Evolutionary conservation across 1,139 yeast species (phyloP).

Genomic region (Meyerozyma athensensis): DNA sequence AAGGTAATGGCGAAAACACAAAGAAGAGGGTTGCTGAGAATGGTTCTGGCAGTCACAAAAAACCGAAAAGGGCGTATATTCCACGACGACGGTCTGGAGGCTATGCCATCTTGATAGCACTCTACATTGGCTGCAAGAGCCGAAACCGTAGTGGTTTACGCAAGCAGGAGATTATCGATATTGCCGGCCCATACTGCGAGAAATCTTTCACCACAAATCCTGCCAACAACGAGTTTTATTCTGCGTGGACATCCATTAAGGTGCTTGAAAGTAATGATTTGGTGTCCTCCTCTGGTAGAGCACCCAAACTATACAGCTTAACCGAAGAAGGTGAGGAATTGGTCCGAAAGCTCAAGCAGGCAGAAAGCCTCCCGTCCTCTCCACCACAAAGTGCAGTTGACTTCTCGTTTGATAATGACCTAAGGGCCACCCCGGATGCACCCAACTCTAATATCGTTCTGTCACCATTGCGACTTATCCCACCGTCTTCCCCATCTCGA

Average conservation of each 20-base stretch:
- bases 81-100: conserved; percentile 84
- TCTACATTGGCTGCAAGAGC: conserved; percentile 49
- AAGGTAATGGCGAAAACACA: conserved; percentile 5
- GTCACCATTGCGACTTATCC: conserved; percentile 25
- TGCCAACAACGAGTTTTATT: conserved; percentile 55
- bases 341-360: conserved; percentile 52
- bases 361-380: conserved; percentile 35
- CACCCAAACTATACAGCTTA: conserved; percentile 55
- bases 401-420: conserved; percentile 33
- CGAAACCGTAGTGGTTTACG: conserved; percentile 43
- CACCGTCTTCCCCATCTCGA: conserved; percentile 1
- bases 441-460: conserved; percentile 15
- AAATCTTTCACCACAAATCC: conserved; percentile 62
- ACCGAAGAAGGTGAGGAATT: conserved; percentile 71
- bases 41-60: conserved; percentile 16
- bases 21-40: conserved; percentile 2
- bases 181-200: conserved; percentile 62
- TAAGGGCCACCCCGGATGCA: conserved; percentile 23
- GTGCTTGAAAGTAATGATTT: conserved; percentile 59
- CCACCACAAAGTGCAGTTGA: conserved; percentile 17
- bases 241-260: conserved; percentile 77
- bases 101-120: conserved; percentile 71
- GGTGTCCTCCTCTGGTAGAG: conserved; percentile 51
- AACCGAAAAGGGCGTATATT: conserved; percentile 46
- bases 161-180: conserved; percentile 52